Evolutionary conservation across 78 protist genomes (phyloP).

Genomic region (Dictyostelium purpureum): DNA sequence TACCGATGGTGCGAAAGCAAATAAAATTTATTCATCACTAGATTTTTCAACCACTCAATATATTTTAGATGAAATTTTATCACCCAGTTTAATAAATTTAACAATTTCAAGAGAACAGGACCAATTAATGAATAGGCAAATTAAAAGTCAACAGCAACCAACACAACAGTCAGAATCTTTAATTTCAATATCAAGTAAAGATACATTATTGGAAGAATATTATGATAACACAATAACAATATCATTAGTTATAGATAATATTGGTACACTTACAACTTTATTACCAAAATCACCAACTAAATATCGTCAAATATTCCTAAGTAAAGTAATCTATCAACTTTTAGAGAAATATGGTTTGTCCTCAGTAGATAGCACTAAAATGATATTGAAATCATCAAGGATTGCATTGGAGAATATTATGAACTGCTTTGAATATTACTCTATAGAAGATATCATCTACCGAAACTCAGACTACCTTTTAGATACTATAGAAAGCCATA

Average conservation of each 20-base stretch:
- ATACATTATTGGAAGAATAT: conserved; percentile 5
- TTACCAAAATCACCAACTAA: background rate
- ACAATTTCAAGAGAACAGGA: conserved; percentile 2
- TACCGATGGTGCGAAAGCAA: background rate
- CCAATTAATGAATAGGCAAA: background rate
- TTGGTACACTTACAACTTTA: background rate
- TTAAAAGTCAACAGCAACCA: background rate
- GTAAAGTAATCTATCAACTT: conserved; percentile 42
- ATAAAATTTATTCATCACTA: background rate
- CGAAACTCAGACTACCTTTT: conserved; percentile 65
- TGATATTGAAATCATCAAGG: background rate
- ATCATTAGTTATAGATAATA: conserved; percentile 31
- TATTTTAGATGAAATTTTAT: conserved; percentile 43
- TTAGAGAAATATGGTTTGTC: conserved; percentile 53
- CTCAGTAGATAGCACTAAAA: background rate
- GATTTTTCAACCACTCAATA: conserved; percentile 44
- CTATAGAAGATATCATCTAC: conserved; percentile 53
- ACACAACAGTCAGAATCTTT: background rate
- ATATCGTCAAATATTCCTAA: conserved; percentile 33
- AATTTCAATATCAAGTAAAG: background rate
- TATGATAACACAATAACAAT: conserved; percentile 27
- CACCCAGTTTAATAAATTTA: conserved; percentile 22
- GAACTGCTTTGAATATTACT: conserved; percentile 10
- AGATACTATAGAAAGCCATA: conserved; percentile 47
- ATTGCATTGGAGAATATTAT: background rate